Evolutionary conservation across 441 rosid species (phyloP), one percentile per base, ranked within the genome.

Genomic region (Mallotus japonicus): DNA sequence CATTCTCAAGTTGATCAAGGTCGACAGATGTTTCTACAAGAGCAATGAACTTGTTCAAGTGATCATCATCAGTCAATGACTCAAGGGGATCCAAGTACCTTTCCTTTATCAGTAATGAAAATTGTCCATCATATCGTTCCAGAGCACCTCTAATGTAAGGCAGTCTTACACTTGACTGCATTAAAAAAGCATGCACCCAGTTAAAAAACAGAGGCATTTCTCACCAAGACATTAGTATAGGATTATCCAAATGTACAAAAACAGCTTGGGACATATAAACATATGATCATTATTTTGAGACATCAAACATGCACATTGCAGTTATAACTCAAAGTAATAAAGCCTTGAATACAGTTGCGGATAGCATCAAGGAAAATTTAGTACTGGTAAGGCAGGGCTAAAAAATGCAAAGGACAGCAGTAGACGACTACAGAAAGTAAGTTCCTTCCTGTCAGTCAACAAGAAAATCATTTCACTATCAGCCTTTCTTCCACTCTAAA

Each of bases 1-100:
- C 98, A 85, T 84, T 87, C 80, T 90, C 97, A 76, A 96, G 94
- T 85, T 96, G 96, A 83, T 93, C 97, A 55, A 92, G 93, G 81
- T 96, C 98, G 34, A 96, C 90, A 75, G 97, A 81, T 80, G 87
- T 80, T 83, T 96, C 98, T 32, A 96, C 98, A 57, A 93, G 90
- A 72, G 86, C 88, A 77, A 85, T 83, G 84, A 96, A 96, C 84
- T 73, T 93, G 50, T 86, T 85, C 73, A 89, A 84, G 85, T 93
- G 98, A 59, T 89, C 91, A 65, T 88, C 91, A 72, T 88, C 94
- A 49, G 88, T 83, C 86, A 83, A 84, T 34, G 67, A 63, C 69
- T 85, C 91, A 62, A 93, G 71, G 40, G 68, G 82, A 73, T 86
- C 83, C 83, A 90, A 71, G 81, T 92, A 96, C 76, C 84, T 84